Conservation (phyloP, 2,329 filamentous ascomycete genomes). For the Calonectria multiphialidica region DNA sequence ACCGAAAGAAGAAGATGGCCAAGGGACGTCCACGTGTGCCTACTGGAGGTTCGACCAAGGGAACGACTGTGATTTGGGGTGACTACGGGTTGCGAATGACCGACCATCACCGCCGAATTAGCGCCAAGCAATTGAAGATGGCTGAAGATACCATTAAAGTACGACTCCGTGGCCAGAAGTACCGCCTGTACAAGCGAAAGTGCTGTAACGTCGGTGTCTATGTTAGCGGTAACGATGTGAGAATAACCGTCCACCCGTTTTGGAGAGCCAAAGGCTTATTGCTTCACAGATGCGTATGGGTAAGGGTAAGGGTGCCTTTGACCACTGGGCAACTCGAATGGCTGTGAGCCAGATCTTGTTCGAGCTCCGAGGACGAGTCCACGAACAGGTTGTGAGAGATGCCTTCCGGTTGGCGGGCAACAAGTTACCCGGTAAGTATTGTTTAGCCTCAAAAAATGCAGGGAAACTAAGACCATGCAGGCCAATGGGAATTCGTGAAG, state of each 20-base stretch:
- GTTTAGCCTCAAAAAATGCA: background rate
- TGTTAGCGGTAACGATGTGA: conserved; percentile 90
- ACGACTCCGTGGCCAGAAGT: conserved; percentile 90
- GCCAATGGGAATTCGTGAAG: conserved; percentile 92
- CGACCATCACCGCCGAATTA: conserved; percentile 93
- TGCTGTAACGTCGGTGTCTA: conserved; percentile 96
- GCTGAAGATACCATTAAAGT: conserved; percentile 95
- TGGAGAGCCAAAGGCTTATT: conserved; percentile 33
- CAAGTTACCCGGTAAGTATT: conserved; percentile 85
- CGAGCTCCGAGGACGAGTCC: conserved; percentile 89
- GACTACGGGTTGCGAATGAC: conserved; percentile 95
- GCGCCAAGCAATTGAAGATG: conserved; percentile 86
- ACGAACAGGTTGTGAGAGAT: conserved; percentile 95
- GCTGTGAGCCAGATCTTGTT: conserved; percentile 93
- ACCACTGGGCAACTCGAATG: conserved; percentile 94
- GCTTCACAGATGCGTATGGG: conserved; percentile 86
- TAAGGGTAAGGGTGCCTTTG: conserved; percentile 97
- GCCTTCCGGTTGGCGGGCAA: conserved; percentile 94
- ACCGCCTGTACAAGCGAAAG: conserved; percentile 91
- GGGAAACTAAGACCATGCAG: conserved; percentile 54
- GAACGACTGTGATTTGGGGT: conserved; percentile 96
- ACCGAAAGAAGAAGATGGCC: conserved; percentile 87
- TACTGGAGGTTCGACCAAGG: conserved; percentile 90
- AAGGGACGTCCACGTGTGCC: conserved; percentile 90
- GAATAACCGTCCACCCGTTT: conserved; percentile 39